These are phyloP conservation scores for Ceratocystis ficicola DNA, from an alignment of 2,329 filamentous ascomycete species.

Conservation along the genomic window DNA sequence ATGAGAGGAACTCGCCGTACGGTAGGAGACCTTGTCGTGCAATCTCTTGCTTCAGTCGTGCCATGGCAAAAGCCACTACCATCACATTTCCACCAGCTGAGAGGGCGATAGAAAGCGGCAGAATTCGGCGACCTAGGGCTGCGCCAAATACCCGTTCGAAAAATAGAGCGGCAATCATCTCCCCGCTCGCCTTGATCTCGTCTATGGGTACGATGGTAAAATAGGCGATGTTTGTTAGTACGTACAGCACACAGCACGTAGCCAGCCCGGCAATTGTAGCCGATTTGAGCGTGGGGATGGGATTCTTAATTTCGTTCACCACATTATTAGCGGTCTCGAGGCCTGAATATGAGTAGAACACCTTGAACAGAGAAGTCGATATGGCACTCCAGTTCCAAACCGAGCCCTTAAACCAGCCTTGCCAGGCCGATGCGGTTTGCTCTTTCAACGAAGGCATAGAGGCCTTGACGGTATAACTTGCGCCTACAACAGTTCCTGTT, in stretches of 20 bases:
- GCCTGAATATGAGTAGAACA: slow-evolving; percentile 58
- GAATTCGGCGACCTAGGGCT: slow-evolving; percentile 42
- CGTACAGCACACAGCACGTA: slow-evolving; percentile 51
- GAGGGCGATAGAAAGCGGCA: slow-evolving; percentile 53
- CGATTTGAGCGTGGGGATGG: slow-evolving; percentile 51
- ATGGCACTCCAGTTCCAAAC: slow-evolving; percentile 58
- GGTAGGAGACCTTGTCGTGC: slow-evolving; percentile 60
- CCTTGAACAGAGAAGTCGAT: slow-evolving; percentile 55
- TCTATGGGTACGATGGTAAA: slow-evolving; percentile 55
- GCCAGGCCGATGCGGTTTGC: slow-evolving; percentile 32
- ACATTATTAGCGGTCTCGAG: slow-evolving; percentile 58
- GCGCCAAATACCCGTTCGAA: slow-evolving; percentile 53
- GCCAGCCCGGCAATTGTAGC: slow-evolving; percentile 48
- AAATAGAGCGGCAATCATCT: slow-evolving; percentile 55
- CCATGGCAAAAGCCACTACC: slow-evolving; percentile 57
- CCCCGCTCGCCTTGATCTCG: slow-evolving; percentile 53
- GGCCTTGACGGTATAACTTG: background rate
- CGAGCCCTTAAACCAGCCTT: slow-evolving; percentile 49
- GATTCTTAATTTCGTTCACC: slow-evolving; percentile 57
- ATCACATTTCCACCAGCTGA: slow-evolving; percentile 61
- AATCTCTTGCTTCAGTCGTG: slow-evolving; percentile 59
- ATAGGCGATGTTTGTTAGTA: slow-evolving; percentile 52
- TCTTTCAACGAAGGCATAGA: background rate
- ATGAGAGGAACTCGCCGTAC: slow-evolving; percentile 47
- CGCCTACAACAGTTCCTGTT: background rate